Conservation (phyloP, 2,329 filamentous ascomycete species). For the Trichoderma koningii region DNA sequence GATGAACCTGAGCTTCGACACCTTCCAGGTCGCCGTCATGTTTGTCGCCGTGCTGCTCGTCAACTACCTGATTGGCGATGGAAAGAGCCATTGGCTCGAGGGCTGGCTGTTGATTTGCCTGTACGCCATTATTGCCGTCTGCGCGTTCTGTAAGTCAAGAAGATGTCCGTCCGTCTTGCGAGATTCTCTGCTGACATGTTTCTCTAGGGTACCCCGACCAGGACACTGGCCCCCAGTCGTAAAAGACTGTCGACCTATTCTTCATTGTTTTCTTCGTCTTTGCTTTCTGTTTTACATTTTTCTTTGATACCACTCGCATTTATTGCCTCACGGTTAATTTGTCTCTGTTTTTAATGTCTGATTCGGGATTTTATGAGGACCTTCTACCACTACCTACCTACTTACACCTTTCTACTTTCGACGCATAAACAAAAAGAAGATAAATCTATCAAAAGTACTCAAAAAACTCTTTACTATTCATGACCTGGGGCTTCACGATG, state of each 20-base stretch:
- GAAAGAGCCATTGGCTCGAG: conserved; percentile 81
- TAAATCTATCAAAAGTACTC: not conserved
- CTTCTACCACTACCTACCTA: not conserved
- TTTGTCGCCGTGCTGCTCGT: conserved; percentile 83
- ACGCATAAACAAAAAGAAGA: not conserved
- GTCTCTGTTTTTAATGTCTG: conserved; percentile 16
- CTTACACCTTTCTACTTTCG: not conserved
- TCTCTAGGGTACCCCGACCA: conserved; percentile 26
- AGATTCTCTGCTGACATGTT: not conserved
- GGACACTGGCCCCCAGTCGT: not conserved
- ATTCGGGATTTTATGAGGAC: conserved; percentile 11
- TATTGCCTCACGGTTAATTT: conserved; percentile 4
- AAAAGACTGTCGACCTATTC: not conserved
- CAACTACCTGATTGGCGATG: conserved; percentile 83
- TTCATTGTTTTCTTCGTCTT: not conserved
- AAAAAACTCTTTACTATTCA: not conserved
- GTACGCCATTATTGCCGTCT: conserved; percentile 76
- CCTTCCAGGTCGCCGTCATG: conserved; percentile 83
- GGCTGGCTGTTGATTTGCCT: conserved; percentile 74
- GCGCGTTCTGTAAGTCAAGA: conserved; percentile 59
- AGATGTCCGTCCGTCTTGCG: not conserved
- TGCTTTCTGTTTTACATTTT: not conserved
- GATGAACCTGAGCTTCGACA: conserved; percentile 84
- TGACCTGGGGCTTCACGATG: not conserved
- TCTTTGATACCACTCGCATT: conserved; percentile 22